A percentile compares a stretch with the other conserved stretches of the same genome.
These are phyloP conservation scores for Aciculosporium take DNA, from an alignment of 2,329 filamentous ascomycete species.

Conservation along the genomic window DNA sequence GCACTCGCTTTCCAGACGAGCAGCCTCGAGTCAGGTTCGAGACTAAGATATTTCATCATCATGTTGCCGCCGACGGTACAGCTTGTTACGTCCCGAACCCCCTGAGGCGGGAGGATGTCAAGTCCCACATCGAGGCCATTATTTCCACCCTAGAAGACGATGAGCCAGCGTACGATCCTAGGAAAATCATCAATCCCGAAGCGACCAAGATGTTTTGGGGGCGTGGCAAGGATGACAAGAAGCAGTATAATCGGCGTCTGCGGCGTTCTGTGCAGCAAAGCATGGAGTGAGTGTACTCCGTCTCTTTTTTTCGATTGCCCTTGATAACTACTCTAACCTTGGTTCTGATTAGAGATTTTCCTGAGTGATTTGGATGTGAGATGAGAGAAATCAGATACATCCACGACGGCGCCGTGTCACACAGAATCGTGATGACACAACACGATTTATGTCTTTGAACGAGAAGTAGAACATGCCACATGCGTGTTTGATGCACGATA, in stretches of 20 bases:
- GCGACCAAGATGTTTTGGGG: conserved; percentile 84
- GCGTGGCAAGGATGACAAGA: conserved; percentile 54
- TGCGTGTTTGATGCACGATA: not conserved
- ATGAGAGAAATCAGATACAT: not conserved
- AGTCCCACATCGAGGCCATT: conserved; percentile 71
- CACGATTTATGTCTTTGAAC: not conserved
- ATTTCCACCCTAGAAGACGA: conserved; percentile 77
- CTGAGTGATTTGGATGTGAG: conserved; percentile 14
- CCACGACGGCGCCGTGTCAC: not conserved
- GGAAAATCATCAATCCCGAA: conserved; percentile 74
- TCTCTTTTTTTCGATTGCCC: not conserved
- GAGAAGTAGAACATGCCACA: not conserved
- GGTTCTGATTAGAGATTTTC: conserved; percentile 17
- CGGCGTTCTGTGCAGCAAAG: conserved; percentile 62
- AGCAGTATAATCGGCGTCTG: conserved; percentile 68
- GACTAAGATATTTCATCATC: conserved; percentile 75
- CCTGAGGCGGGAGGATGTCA: conserved; percentile 56
- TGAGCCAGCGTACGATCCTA: conserved; percentile 74
- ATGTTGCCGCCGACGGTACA: conserved; percentile 65
- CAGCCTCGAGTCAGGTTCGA: conserved; percentile 74
- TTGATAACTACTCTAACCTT: not conserved
- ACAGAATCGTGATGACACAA: not conserved
- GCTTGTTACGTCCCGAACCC: conserved; percentile 63
- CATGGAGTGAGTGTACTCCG: conserved; percentile 36
- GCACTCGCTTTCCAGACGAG: conserved; percentile 72